A percentile compares a stretch with the other conserved stretches of the same genome.
These are phyloP conservation scores for Blastocystis sp. DNA, from an alignment of 352 stramenopile genomes.

Conservation along the genomic window DNA sequence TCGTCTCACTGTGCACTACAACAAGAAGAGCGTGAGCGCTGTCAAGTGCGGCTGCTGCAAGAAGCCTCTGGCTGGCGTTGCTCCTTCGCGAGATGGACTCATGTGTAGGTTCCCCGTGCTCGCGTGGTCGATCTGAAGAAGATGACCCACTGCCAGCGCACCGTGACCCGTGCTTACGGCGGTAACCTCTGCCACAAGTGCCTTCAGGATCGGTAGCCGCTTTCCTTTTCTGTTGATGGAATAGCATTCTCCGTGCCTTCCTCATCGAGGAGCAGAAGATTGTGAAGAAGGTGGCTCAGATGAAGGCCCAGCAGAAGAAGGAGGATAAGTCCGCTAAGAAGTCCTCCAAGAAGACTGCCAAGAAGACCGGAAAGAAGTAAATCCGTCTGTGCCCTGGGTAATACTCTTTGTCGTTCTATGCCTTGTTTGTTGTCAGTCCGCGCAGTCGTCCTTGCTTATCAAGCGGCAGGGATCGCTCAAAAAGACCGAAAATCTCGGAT, in stretches of 20 bases:
- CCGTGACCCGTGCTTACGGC: constrained; percentile 92
- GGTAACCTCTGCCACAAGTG: constrained; percentile 87
- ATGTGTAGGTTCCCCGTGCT: constrained; percentile 61
- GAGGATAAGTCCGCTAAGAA: constrained; percentile 68
- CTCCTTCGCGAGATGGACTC: background rate
- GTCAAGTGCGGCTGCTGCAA: constrained; percentile 94
- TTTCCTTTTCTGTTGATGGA: background rate
- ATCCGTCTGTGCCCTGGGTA: constrained; percentile 1
- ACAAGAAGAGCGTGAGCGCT: constrained; percentile 87
- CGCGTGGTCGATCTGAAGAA: constrained; percentile 78
- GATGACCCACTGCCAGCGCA: constrained; percentile 85
- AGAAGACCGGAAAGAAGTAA: constrained; percentile 60
- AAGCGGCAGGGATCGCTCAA: background rate
- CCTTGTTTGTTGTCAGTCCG: background rate
- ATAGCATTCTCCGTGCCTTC: constrained; percentile 92
- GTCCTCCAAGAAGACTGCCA: constrained; percentile 30
- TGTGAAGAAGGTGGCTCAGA: constrained; percentile 95
- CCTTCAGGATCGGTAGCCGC: constrained; percentile 80
- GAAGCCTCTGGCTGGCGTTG: constrained; percentile 76
- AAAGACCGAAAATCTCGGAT: constrained; percentile 4
- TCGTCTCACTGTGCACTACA: constrained; percentile 87
- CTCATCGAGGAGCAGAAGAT: constrained; percentile 99
- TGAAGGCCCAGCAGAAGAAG: constrained; percentile 84
- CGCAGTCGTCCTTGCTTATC: background rate
- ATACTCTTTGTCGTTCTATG: constrained; percentile 39